Conservation (phyloP, 2,329 filamentous ascomycete species). For the Fusarium nematophilum region DNA sequence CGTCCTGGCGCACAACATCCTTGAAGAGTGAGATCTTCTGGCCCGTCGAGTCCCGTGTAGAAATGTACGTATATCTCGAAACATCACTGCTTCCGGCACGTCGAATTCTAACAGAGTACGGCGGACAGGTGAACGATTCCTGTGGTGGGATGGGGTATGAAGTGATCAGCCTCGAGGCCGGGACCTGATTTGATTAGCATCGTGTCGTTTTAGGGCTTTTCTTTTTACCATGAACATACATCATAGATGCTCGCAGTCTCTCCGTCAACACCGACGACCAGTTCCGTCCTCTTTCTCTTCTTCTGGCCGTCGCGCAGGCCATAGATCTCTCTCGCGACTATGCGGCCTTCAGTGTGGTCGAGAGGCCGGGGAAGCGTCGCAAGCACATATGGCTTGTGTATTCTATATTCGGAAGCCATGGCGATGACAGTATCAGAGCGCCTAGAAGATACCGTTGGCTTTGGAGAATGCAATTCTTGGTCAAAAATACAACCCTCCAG, state of each 20-base stretch:
- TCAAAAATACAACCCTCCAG: slow-evolving; percentile 20
- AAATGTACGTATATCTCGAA: slow-evolving; percentile 70
- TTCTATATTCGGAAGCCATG: slow-evolving; percentile 70
- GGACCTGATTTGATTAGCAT: slow-evolving; percentile 57
- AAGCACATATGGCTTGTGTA: slow-evolving; percentile 73
- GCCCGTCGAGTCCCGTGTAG: slow-evolving; percentile 61
- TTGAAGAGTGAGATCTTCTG: slow-evolving; percentile 69
- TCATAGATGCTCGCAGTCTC: slow-evolving; percentile 75
- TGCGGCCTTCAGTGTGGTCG: slow-evolving; percentile 62
- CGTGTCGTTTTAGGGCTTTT: too few species aligned
- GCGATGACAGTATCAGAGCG: slow-evolving; percentile 25
- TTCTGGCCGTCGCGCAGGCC: slow-evolving; percentile 67
- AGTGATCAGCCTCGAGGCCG: slow-evolving; percentile 70
- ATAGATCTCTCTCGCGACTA: slow-evolving; percentile 70
- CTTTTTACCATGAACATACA: slow-evolving; percentile 54
- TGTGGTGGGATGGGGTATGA: slow-evolving; percentile 76
- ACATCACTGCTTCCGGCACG: slow-evolving; percentile 59
- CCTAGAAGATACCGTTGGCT: slow-evolving; percentile 16
- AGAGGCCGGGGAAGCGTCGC: slow-evolving; percentile 69
- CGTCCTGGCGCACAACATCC: slow-evolving; percentile 63
- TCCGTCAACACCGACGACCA: slow-evolving; percentile 73
- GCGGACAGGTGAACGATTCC: slow-evolving; percentile 71
- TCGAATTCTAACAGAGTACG: slow-evolving; percentile 67
- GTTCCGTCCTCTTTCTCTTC: slow-evolving; percentile 72
- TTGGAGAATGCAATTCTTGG: slow-evolving; percentile 36